phyloP scores from a whole-genome alignment of 2,329 filamentous ascomycete species.

The Pseudogymnoascus sp. region DNA sequence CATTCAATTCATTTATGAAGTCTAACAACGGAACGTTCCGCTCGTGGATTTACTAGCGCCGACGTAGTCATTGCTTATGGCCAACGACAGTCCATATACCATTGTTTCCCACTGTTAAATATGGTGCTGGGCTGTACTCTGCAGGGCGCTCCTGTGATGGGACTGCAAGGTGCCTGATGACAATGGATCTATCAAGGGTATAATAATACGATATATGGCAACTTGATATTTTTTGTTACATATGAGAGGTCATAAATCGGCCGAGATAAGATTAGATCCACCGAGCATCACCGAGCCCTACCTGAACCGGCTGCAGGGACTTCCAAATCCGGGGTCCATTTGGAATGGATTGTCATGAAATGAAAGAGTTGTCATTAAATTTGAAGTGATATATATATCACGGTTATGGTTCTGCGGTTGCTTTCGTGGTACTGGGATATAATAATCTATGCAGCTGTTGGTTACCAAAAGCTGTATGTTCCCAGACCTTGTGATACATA shows the following conservation, averaged over 20 bases:
- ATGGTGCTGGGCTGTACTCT: background rate
- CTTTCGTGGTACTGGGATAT: background rate
- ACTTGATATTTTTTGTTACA: background rate
- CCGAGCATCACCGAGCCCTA: background rate
- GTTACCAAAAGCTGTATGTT: background rate
- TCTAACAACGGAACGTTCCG: slow-evolving; percentile 8
- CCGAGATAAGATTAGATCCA: background rate
- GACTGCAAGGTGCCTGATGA: background rate
- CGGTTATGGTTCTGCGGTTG: background rate
- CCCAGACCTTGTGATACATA: background rate
- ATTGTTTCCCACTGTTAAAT: background rate
- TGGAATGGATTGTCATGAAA: background rate
- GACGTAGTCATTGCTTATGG: background rate
- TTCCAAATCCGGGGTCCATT: background rate
- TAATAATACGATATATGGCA: background rate
- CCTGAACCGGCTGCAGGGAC: background rate
- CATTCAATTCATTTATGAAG: background rate
- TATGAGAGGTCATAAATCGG: background rate
- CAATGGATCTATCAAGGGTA: background rate
- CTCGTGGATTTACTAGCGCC: background rate
- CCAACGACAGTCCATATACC: background rate
- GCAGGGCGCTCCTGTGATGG: background rate
- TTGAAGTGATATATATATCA: background rate
- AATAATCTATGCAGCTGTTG: background rate
- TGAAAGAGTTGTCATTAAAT: too few relatives aligned